Evolutionary conservation across 2,329 filamentous ascomycete genomes (phyloP).

Genomic region (Leptosphaerulina australis): DNA sequence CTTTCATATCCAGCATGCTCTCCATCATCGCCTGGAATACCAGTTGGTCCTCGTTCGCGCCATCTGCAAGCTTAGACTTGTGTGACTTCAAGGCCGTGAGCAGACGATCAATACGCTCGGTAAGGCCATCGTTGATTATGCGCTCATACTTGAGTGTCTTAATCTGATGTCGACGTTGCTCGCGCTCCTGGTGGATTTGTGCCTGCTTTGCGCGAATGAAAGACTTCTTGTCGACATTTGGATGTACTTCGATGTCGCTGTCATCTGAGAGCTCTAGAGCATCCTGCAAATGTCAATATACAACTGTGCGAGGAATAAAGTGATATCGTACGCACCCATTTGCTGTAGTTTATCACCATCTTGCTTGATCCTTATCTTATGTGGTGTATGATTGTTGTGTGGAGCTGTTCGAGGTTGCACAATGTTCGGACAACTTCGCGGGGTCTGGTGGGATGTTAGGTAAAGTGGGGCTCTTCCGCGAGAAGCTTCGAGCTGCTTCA

Average conservation of each 20-base stretch:
- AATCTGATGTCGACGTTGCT: slow-evolving; percentile 85
- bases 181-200: slow-evolving; percentile 91
- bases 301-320: neutral
- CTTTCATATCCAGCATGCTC: slow-evolving; percentile 63
- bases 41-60: slow-evolving; percentile 69
- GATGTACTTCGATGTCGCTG: slow-evolving; percentile 96
- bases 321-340: slow-evolving; percentile 62
- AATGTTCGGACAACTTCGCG: slow-evolving; percentile 20
- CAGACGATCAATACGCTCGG: slow-evolving; percentile 80
- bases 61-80: slow-evolving; percentile 56
- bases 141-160: slow-evolving; percentile 90
- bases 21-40: slow-evolving; percentile 92
- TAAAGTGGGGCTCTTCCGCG: slow-evolving; percentile 17
- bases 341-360: slow-evolving; percentile 72
- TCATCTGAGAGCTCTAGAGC: slow-evolving; percentile 96
- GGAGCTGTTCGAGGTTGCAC: slow-evolving; percentile 20
- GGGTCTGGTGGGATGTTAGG: slow-evolving; percentile 17
- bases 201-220: slow-evolving; percentile 98
- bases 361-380: slow-evolving; percentile 10
- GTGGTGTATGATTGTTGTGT: slow-evolving; percentile 11
- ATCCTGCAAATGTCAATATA: slow-evolving; percentile 60
- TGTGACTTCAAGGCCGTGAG: slow-evolving; percentile 76
- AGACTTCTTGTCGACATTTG: slow-evolving; percentile 97
- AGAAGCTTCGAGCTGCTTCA: slow-evolving; percentile 37
- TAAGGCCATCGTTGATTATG: slow-evolving; percentile 88